A percentile compares a stretch with the other conserved stretches of the same genome.
phyloP scores from a whole-genome alignment of 805 yeast species.

The Starmerella vitae region DNA sequence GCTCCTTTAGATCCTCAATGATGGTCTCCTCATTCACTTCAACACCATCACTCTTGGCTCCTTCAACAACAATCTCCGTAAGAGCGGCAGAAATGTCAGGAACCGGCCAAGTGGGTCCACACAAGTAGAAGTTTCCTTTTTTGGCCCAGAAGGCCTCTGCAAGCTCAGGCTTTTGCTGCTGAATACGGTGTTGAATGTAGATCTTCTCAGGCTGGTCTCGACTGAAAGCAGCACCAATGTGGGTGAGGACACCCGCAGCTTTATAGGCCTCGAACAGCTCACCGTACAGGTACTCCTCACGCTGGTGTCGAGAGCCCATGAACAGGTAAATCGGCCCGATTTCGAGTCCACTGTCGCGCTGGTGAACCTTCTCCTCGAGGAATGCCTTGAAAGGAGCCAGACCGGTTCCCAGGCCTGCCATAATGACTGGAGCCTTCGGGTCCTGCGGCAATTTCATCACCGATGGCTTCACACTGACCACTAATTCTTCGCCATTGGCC shows the following conservation, averaged over 20 bases:
- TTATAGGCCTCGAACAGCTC: slow-evolving; percentile 95
- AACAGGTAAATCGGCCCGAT: slow-evolving; percentile 81
- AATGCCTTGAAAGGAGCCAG: slow-evolving; percentile 97
- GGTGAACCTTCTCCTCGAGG: slow-evolving; percentile 90
- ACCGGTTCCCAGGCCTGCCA: slow-evolving; percentile 97
- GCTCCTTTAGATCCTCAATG: slow-evolving; percentile 87
- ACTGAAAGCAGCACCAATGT: slow-evolving; percentile 94
- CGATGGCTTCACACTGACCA: slow-evolving; percentile 89
- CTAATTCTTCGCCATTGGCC: slow-evolving; percentile 66
- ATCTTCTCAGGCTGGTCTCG: slow-evolving; percentile 93
- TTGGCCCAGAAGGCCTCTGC: slow-evolving; percentile 65
- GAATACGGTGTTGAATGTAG: slow-evolving; percentile 86
- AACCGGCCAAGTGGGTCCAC: slow-evolving; percentile 99
- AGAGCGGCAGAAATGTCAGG: slow-evolving; percentile 88
- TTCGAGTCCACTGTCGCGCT: slow-evolving; percentile 71
- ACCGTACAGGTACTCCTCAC: slow-evolving; percentile 90
- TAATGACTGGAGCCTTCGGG: slow-evolving; percentile 77
- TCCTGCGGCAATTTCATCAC: slow-evolving; percentile 91
- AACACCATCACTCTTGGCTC: slow-evolving; percentile 54
- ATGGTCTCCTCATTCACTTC: slow-evolving; percentile 60
- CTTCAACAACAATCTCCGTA: slow-evolving; percentile 61
- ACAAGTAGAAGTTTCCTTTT: slow-evolving; percentile 82
- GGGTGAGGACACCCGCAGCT: slow-evolving; percentile 83
- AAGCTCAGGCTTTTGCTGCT: slow-evolving; percentile 57
- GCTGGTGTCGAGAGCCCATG: slow-evolving; percentile 88